Evolutionary conservation across 2,329 filamentous ascomycete species (phyloP), one percentile per base, ranked within the genome.

Genomic region (Colletotrichum kahawae): DNA sequence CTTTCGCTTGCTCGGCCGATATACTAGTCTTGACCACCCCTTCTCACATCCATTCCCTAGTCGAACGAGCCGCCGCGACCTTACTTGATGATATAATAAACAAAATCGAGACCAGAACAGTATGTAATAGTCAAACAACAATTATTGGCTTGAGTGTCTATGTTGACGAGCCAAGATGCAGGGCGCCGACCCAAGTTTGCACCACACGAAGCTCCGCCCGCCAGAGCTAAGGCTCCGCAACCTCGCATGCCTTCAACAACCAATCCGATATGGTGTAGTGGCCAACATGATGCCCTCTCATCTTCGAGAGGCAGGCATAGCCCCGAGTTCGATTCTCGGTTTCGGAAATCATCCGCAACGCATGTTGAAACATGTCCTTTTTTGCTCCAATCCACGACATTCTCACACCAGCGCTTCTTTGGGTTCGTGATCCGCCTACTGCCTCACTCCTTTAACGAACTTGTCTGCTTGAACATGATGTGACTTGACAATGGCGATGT

Each of bases 351-450:
- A 21, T 62, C 14, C 27, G 24, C 24, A 57, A 31, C 54, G 21
- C 54, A 57, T 57, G 54, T 57, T 16, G 24, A 5, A 10, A 10
- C 4, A 6, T 57, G 3, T n/a, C 43, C 3, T 21, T 51, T 21
- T 51, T 51, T 51, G n/a, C 43, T 2, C 0, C 43, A 0, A 7
- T 48, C 0, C 18, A 48, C 0, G 18, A n/a, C 5, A n/a, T 10
- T 12, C 1, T 1, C 0, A 0, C 2, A 43, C 18, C 18, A n/a
- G n/a, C 18, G 38, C 18, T 1, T 43, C 1, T n/a, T n/a, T 0
- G 0, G 3, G 8, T n/a, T 6, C 18, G n/a, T 43, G 4, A 6
- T 18, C 9, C 4, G 18, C n/a, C 18, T n/a, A 10, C 18, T 6
- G 21, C 21, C 21, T 21, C 21, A 21, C 21, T 21, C 21, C 3